These are phyloP conservation scores for Cladophialophora yegresii DNA, from an alignment of 2,329 filamentous ascomycete species.

Conservation along the genomic window DNA sequence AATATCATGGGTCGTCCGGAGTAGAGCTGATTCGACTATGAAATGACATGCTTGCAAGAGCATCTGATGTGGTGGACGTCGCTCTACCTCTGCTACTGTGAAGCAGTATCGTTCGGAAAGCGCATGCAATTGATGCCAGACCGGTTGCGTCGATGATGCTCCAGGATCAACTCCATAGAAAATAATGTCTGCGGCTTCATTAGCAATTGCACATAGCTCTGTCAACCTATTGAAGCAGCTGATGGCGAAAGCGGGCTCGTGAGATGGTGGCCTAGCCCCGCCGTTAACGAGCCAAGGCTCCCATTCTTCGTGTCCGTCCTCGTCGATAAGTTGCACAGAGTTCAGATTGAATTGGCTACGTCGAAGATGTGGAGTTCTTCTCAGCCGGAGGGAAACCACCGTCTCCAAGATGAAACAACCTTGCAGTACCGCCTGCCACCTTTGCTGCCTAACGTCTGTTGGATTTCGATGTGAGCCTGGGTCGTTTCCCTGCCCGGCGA, in stretches of 20 bases:
- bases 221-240: conserved; percentile 58
- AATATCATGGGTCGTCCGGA: background rate
- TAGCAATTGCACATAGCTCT: conserved; percentile 38
- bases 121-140: background rate
- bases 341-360: conserved; percentile 38
- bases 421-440: conserved; percentile 50
- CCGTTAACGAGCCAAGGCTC: conserved; percentile 64
- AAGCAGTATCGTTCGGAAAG: conserved; percentile 24
- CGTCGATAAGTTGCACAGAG: conserved; percentile 54
- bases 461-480: conserved; percentile 8
- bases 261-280: conserved; percentile 41
- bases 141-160: background rate
- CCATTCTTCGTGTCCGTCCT: conserved; percentile 73
- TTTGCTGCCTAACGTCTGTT: conserved; percentile 33
- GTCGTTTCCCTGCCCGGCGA: background rate
- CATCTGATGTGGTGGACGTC: conserved; percentile 30
- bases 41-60: conserved; percentile 25
- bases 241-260: conserved; percentile 49
- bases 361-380: conserved; percentile 50
- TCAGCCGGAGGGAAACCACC: conserved; percentile 53
- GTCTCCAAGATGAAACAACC: conserved; percentile 59
- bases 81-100: conserved; percentile 10
- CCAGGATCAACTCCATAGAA: background rate
- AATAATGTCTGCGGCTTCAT: conserved; percentile 6
- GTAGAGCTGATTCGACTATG: conserved; percentile 5